Conservation (phyloP, 2,329 filamentous ascomycete species). For the Grosmannia huntii region DNA sequence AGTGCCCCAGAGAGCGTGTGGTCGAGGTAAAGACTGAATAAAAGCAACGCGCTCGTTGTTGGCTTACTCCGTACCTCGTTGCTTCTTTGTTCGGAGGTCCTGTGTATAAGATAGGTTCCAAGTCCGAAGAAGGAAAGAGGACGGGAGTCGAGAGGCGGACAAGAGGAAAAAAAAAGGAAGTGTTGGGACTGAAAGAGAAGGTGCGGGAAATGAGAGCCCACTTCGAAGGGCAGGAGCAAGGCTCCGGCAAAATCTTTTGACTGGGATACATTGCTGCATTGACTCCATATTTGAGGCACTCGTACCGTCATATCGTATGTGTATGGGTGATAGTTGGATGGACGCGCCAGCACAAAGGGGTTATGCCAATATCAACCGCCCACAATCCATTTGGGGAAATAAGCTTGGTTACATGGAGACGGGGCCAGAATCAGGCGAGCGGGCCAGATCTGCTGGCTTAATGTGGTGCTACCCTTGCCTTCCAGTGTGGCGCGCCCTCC, state of each 20-base stretch:
- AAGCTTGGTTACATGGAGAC: neutral
- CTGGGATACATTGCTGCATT: neutral
- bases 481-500: neutral
- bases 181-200: neutral
- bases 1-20: neutral
- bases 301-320: neutral
- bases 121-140: neutral
- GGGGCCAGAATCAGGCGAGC: neutral
- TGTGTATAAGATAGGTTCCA: constrained; percentile 2
- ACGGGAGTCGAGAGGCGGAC: neutral
- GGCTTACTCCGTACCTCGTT: neutral
- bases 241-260: neutral
- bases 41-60: neutral
- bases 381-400: neutral
- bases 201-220: constrained; percentile 1
- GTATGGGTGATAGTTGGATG: neutral
- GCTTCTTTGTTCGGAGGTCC: neutral
- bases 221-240: neutral
- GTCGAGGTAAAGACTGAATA: neutral
- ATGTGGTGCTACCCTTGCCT: neutral
- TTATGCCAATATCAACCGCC: neutral
- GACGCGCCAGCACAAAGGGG: neutral
- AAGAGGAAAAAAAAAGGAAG: neutral
- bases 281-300: neutral
- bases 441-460: neutral